These are phyloP conservation scores for Przewalskia tangutica DNA, from an alignment of 257 asterid species.

Conservation along the genomic window DNA sequence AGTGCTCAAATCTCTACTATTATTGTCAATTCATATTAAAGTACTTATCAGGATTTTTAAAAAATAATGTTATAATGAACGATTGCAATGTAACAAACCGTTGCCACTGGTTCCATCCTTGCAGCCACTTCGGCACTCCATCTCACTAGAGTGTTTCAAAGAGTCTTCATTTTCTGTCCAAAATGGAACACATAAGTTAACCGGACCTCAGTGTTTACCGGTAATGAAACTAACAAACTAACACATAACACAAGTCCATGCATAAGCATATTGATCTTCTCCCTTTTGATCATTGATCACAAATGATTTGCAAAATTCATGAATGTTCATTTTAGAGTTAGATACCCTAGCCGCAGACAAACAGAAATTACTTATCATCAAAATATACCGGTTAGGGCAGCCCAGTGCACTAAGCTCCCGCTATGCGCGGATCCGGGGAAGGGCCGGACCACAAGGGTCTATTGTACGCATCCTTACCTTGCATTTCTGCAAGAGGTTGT, in stretches of 20 bases:
- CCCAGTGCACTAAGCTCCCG: no score
- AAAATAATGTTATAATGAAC: not conserved
- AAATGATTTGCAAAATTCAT: not conserved
- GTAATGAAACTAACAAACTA: not conserved
- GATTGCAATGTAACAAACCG: slow-evolving; percentile 33
- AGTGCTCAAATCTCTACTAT: not conserved
- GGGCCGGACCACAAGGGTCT: no score
- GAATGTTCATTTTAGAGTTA: not conserved
- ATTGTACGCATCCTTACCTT: no score
- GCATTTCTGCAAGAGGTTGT: no score
- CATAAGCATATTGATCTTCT: not conserved
- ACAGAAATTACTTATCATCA: not conserved
- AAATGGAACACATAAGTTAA: not conserved
- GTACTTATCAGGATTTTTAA: not conserved
- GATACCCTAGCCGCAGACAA: not conserved
- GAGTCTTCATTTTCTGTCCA: slow-evolving; percentile 33
- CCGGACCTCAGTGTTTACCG: not conserved
- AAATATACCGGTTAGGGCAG: not conserved
- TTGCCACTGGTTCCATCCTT: slow-evolving; percentile 27
- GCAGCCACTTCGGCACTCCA: not conserved
- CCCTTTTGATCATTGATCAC: not conserved
- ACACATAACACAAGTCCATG: not conserved
- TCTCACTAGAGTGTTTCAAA: slow-evolving; percentile 7
- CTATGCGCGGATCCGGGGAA: no score
- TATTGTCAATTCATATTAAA: not conserved